phyloP scores from a whole-genome alignment of 2,329 filamentous ascomycete genomes.

The Aspergillus sp. region DNA sequence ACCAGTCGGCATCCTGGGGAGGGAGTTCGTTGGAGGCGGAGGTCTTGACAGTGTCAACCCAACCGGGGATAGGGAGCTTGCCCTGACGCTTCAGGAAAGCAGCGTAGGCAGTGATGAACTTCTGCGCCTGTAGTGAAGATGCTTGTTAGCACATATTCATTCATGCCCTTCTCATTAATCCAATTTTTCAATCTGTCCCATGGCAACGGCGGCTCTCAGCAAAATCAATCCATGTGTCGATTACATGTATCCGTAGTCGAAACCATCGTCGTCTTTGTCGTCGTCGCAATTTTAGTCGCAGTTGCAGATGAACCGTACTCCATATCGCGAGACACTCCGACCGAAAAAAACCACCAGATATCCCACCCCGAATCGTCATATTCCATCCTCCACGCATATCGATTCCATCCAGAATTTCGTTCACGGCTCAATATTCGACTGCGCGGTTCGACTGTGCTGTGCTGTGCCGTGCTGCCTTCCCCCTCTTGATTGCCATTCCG shows the following conservation, averaged over 20 bases:
- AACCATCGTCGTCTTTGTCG: neutral
- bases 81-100: conserved; percentile 73
- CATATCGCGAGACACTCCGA: neutral
- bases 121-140: conserved; percentile 58
- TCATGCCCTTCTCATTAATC: neutral
- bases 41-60: conserved; percentile 99
- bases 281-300: neutral
- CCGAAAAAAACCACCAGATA: neutral
- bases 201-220: conserved; percentile 3
- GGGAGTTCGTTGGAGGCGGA: conserved; percentile 95
- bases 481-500: conserved; percentile 18
- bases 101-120: conserved; percentile 71
- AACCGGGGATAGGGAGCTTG: conserved; percentile 74
- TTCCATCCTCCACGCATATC: neutral
- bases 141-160: conserved; percentile 22
- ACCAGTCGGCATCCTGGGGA: conserved; percentile 98
- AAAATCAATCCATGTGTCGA: neutral
- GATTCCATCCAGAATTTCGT: neutral
- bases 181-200: neutral
- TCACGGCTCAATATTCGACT: neutral
- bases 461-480: neutral
- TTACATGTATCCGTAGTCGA: neutral
- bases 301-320: conserved; percentile 3
- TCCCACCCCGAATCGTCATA: neutral
- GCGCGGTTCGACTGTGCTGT: neutral